phyloP scores from a whole-genome alignment of 768 basidiomycete species.

The Suillus sp. region DNA sequence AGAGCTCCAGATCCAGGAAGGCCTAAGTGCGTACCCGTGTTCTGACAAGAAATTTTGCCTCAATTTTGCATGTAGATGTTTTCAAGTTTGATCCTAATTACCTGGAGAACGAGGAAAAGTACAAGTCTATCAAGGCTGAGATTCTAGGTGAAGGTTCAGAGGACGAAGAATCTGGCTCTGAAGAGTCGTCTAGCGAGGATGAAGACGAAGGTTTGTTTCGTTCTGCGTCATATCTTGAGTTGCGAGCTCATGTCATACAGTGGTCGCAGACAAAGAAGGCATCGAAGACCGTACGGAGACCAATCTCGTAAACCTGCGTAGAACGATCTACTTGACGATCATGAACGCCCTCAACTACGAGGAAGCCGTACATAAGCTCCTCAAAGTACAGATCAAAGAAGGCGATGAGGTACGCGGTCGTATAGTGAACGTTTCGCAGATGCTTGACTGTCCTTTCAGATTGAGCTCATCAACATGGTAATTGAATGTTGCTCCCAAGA shows the following conservation, averaged over 20 bases:
- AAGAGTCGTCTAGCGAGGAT: slow-evolving; percentile 65
- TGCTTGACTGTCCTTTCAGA: slow-evolving; percentile 45
- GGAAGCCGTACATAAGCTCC: slow-evolving; percentile 97
- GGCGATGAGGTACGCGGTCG: slow-evolving; percentile 80
- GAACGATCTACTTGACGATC: slow-evolving; percentile 95
- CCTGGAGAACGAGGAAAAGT: slow-evolving; percentile 91
- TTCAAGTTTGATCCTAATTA: slow-evolving; percentile 94
- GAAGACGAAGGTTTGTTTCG: slow-evolving; percentile 48
- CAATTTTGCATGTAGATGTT: slow-evolving; percentile 59
- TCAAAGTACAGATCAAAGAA: slow-evolving; percentile 89
- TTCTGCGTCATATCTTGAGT: slow-evolving; percentile 31
- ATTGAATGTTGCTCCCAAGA: slow-evolving; percentile 99
- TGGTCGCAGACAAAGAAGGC: slow-evolving; percentile 77
- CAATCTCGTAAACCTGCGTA: slow-evolving; percentile 91
- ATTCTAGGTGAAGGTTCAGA: slow-evolving; percentile 90
- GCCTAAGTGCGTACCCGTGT: slow-evolving; percentile 62
- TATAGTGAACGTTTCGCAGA: not conserved
- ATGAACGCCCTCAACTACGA: slow-evolving; percentile 99
- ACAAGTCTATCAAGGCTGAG: slow-evolving; percentile 87
- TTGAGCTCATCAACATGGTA: slow-evolving; percentile 97
- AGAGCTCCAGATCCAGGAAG: slow-evolving; percentile 92
- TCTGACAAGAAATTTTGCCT: slow-evolving; percentile 10
- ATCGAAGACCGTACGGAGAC: slow-evolving; percentile 96
- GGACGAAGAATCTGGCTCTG: slow-evolving; percentile 65
- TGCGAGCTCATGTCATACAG: slow-evolving; percentile 36